Evolutionary conservation across 345 rosid species (phyloP).

Genomic region (Corchorus olitorius): DNA sequence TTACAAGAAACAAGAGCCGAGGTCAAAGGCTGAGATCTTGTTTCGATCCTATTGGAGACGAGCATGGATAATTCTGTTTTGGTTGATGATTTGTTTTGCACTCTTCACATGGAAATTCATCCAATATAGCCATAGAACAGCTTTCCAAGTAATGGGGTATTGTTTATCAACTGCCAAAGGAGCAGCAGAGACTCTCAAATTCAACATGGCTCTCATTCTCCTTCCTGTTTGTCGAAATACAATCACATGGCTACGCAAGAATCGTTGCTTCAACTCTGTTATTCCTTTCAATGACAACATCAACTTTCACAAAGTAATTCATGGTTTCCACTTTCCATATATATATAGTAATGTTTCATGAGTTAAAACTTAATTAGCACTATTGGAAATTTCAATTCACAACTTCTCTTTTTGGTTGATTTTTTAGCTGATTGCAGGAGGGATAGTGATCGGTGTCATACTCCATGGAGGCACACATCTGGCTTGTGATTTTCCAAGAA

Average conservation of each 20-base stretch:
- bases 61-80: slow-evolving; percentile 42
- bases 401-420: neutral
- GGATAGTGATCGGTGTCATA: slow-evolving; percentile 54
- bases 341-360: neutral
- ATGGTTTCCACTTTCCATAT: too few species aligned
- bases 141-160: slow-evolving; percentile 61
- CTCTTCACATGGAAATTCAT: slow-evolving; percentile 60
- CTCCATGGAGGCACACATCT: slow-evolving; percentile 66
- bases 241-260: slow-evolving; percentile 50
- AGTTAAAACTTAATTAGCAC: neutral
- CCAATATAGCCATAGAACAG: slow-evolving; percentile 46
- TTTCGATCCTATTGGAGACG: slow-evolving; percentile 52
- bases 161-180: slow-evolving; percentile 64
- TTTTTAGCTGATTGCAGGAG: slow-evolving; percentile 51
- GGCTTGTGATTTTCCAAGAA: slow-evolving; percentile 59
- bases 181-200: slow-evolving; percentile 60
- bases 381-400: neutral
- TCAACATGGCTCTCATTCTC: slow-evolving; percentile 61
- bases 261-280: slow-evolving; percentile 33
- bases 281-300: slow-evolving; percentile 58
- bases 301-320: slow-evolving; percentile 55
- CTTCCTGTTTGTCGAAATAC: slow-evolving; percentile 58
- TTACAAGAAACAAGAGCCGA: slow-evolving; percentile 13
- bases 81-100: slow-evolving; percentile 38
- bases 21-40: slow-evolving; percentile 35